These are phyloP conservation scores for Liriodendron chinense DNA, from an alignment of 164 flowering plant genomes.

Conservation along the genomic window DNA sequence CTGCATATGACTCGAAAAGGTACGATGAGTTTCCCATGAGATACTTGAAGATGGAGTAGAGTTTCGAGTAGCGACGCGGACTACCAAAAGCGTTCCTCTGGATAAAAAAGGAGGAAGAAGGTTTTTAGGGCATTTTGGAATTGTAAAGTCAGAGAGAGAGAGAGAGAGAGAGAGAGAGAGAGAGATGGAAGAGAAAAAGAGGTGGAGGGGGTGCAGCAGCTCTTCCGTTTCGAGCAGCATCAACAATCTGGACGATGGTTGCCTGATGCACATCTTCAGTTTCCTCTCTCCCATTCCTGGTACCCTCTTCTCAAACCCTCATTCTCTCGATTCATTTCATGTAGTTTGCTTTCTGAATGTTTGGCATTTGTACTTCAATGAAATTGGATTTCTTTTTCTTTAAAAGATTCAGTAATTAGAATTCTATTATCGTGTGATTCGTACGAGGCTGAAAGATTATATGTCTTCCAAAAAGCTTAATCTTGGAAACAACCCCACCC, in stretches of 20 bases:
- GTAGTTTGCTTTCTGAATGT: background rate
- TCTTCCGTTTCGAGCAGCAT: constrained; percentile 27
- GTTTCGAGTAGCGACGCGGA: too few relatives aligned
- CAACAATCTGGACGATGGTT: constrained; percentile 76
- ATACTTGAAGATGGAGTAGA: too few relatives aligned
- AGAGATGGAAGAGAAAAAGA: constrained; percentile 13
- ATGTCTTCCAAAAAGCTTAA: too few relatives aligned
- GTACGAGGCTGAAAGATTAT: too few relatives aligned
- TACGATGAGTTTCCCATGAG: too few relatives aligned
- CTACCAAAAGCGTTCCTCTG: too few relatives aligned
- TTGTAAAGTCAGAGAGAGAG: too few relatives aligned
- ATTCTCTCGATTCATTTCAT: background rate
- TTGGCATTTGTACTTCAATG: background rate
- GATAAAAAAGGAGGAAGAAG: too few relatives aligned
- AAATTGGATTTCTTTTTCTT: background rate
- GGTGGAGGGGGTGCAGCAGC: constrained; percentile 21
- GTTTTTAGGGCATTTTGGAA: too few relatives aligned
- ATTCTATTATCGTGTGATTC: background rate
- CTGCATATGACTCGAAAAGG: too few relatives aligned
- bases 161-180: background rate
- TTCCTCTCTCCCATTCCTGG: constrained; percentile 85
- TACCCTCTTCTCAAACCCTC: constrained; percentile 10
- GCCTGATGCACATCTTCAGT: constrained; percentile 91
- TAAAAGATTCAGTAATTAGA: background rate
- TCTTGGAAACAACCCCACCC: too few relatives aligned